Base-by-base conservation (phyloP, 768 basidiomycete species). In the Hygrocybe punicea region DNA sequence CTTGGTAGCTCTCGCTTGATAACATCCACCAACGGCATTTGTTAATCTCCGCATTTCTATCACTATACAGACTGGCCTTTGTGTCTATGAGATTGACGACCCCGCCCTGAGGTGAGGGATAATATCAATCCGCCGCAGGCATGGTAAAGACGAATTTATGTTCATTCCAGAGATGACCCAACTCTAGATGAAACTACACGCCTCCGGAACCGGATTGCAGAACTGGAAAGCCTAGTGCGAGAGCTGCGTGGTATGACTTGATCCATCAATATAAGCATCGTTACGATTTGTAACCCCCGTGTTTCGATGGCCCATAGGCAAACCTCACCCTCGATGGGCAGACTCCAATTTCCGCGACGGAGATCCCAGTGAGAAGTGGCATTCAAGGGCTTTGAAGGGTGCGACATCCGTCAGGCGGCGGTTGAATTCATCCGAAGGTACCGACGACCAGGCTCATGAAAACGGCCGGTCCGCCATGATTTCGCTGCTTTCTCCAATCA, bases 81-180 rank as follows among this genome's bases (percentile, higher is more conserved):
- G 93, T 69, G 92, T 96, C 1, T 96, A 96, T 63, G 93, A 96
- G 67, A 89, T 95, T 61, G 93, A 95, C 68, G 93, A 93, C 71
- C 90, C 90, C 13, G 85, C 87, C 9, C 73, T 89, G 36, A 80
- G 89, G 91, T 89, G 61, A 56, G 48, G 16, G 23, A 14, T 17
- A 8, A 19, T 53, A 24, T 44, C 36, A 52, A 34, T 11, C 11
- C 55, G 25, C 53, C 21, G 19, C 16, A 60, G 53, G 54, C 55
- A 46, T 47, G 58, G 49, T 36, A 51, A n/a, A 24, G 42, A 19
- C 13, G 23, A 14, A 19, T 23, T 36, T 13, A 14, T 40, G 23
- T 24, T 2, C 9, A 4, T 57, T 54, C 4, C 70, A 91, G 91
- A 70, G 90, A 93, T 67, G 91, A 94, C 72, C 91, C 92, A 10